Base-by-base conservation (phyloP, 202 grass and related monocot species). In the Zoysia matrella region DNA sequence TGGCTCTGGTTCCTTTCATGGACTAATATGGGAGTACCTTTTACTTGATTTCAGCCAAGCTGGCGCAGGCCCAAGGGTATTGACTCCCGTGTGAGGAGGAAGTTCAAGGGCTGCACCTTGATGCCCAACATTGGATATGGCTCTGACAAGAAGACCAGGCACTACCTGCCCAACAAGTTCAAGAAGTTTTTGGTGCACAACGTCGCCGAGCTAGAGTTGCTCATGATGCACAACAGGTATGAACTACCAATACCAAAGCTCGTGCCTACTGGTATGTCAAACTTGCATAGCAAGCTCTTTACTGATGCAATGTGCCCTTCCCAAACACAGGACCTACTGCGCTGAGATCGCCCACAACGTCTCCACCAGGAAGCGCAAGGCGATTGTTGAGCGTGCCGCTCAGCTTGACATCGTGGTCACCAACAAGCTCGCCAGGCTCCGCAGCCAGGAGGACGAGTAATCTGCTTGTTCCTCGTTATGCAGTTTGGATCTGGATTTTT, bases 141-240 rank as follows among this genome's bases (percentile, higher is more conserved):
- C 42, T 93, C 90, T 51, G 93, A 93, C 77, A 96, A 96, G 83
- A 82, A 60, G 47, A 96, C 93, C 5, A 92, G 93, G 18, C 93
- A 96, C 81, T 96, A 93, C 75, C 69, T 94, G 64, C 46, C 94
- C 22, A 22, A 22, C 22, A 22, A 22, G 22, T 22, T 22, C 22
- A 22, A 22, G 22, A 22, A 22, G 22, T 22, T 22, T 22, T 22
- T 22, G 22, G 22, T 22, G 22, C 22, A 22, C 22, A 22, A 22
- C 22, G 22, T 22, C 22, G 22, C 22, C 0, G 22, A 22, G 22
- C 22, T 22, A 22, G 22, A 22, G 22, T 22, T 22, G 82, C 90
- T 94, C 39, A 93, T 94, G 92, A 93, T 98, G 92, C 95, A 98
- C 84, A 98, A 98, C 86, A 93, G 94, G 90, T 94, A 39, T 9